Base-by-base conservation (phyloP, 225 moss, liverwort and hornwort genomes). In the Marchantia paleacea region DNA sequence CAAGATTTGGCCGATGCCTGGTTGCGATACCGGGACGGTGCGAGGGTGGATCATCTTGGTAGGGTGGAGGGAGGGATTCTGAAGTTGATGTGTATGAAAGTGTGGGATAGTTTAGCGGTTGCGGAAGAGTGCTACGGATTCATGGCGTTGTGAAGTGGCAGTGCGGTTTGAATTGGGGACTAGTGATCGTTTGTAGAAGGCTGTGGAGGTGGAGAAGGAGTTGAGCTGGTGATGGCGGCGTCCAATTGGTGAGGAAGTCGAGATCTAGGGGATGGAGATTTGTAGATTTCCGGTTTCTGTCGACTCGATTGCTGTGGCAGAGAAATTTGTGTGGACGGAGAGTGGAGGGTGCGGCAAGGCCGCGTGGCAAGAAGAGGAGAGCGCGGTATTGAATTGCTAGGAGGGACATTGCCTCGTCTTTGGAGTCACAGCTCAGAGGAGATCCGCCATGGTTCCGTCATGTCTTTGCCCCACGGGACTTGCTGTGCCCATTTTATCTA, bases 401-500 rank as follows among this genome's bases (percentile, higher is more conserved):
- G 25, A 55, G 52, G 10, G 8, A 18, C 51, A 30, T 28, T 74
- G 6, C 25, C 24, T 28, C 4, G 25, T 24, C n/a, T 9, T 26
- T 55, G 74, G 20, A 26, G 74, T 12, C 13, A 57, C 54, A 39
- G 77, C 61, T 77, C 24, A 77, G 39, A 5, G 3, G 22, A 6
- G 77, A 77, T 77, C 49, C 24, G 63, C 77, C 31, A 77, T 77
- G 77, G 77, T 77, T 61, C 20, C 77, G 20, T 60, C 61, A 22
- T 60, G 61, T 50, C 39, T 77, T 48, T 76, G 76, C 18, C 58
- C 76, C 19, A 18, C 76, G 30, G 77, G 60, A 29, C 48, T 61
- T 24, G 39, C 77, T 39, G 8, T 77, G n/a, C 77, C 61, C 12
- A 63, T 9, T 63, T 14, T 77, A 6, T 77, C 63, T 47, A 22